A percentile compares a stretch with the other conserved stretches of the same genome.
These are phyloP conservation scores for Linnemannia hyalina DNA, from an alignment of 192 early-diverging fungal species.

Conservation along the genomic window DNA sequence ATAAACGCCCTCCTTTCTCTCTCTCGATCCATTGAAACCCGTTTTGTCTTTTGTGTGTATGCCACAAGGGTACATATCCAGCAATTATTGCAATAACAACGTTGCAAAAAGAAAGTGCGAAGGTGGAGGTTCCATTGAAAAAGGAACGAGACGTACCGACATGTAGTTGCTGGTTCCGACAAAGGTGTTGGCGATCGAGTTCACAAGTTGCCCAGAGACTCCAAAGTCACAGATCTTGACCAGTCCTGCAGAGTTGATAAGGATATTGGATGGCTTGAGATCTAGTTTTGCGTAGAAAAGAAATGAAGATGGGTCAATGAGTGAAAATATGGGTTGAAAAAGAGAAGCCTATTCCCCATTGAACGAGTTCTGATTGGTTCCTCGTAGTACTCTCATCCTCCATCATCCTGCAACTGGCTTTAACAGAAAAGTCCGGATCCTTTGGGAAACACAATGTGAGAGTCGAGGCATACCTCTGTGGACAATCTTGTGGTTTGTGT, in stretches of 20 bases:
- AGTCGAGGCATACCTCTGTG: conserved; percentile 80
- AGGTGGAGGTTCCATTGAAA: neutral
- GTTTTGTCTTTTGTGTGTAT: neutral
- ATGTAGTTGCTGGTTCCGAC: conserved; percentile 89
- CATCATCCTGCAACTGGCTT: neutral
- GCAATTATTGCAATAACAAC: neutral
- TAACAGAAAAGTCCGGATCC: neutral
- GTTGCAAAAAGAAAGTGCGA: neutral
- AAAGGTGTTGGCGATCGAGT: conserved; percentile 88
- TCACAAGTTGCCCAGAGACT: conserved; percentile 89
- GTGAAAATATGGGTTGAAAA: neutral
- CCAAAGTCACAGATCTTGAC: conserved; percentile 93
- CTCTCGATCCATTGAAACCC: neutral
- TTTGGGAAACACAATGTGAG: neutral
- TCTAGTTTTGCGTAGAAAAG: conserved; percentile 57
- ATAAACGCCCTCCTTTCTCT: neutral
- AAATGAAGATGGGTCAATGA: neutral
- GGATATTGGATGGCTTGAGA: conserved; percentile 89
- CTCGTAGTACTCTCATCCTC: neutral
- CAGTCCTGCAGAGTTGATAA: conserved; percentile 83
- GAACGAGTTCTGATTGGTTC: neutral
- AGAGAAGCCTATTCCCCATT: neutral
- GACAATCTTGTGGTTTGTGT: conserved; percentile 91
- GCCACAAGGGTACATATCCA: conserved; percentile 6
- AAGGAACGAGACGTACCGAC: conserved; percentile 66